phyloP scores from a whole-genome alignment of 1,139 yeast genomes.

The Magnusiomyces ingens region DNA sequence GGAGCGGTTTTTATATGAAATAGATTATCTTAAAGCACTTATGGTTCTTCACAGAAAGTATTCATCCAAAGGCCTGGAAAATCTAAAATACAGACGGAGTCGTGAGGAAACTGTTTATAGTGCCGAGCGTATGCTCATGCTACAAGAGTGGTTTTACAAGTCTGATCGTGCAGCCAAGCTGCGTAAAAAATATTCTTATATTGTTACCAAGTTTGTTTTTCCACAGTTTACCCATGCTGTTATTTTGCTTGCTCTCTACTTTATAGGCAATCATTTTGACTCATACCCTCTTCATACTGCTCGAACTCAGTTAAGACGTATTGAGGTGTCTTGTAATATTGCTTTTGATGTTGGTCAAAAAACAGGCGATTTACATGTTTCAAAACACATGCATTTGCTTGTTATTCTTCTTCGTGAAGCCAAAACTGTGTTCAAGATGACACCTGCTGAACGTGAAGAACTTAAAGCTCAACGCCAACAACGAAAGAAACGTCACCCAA shows the following conservation, averaged over 20 bases:
- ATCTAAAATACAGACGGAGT: slow-evolving; percentile 22
- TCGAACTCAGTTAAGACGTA: neutral
- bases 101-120: slow-evolving; percentile 28
- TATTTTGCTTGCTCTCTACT: neutral
- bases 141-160: slow-evolving; percentile 28
- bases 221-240: slow-evolving; percentile 2
- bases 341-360: neutral
- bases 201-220: neutral
- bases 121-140: slow-evolving; percentile 25
- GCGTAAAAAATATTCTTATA: slow-evolving; percentile 9
- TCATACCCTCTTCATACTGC: slow-evolving; percentile 2
- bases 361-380: neutral
- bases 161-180: slow-evolving; percentile 23
- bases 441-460: slow-evolving; percentile 1
- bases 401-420: neutral
- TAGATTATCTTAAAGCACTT: slow-evolving; percentile 28
- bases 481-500: neutral
- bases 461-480: neutral
- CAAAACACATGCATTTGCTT: neutral
- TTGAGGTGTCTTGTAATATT: slow-evolving; percentile 1
- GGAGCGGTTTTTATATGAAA: slow-evolving; percentile 30
- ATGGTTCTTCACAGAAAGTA: slow-evolving; percentile 31
- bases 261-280: neutral
- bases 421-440: slow-evolving; percentile 1
- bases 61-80: slow-evolving; percentile 22